Evolutionary conservation across 2,329 filamentous ascomycete species (phyloP).

Genomic region (Claviceps pazoutovae): DNA sequence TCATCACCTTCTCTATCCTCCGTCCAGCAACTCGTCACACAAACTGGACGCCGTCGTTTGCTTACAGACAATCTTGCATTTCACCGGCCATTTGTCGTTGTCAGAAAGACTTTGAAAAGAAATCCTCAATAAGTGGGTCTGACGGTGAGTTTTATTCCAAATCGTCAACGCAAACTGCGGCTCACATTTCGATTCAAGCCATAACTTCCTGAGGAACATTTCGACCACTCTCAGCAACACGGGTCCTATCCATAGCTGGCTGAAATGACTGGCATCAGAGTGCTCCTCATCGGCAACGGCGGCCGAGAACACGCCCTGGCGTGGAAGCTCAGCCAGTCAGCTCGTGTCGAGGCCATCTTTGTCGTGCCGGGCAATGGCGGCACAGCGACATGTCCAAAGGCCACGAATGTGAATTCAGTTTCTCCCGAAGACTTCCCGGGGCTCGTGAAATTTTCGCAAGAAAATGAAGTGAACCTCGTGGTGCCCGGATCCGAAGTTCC

Average conservation of each 20-base stretch:
- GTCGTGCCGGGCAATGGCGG: conserved; percentile 74
- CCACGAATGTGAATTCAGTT: conserved; percentile 55
- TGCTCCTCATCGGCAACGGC: conserved; percentile 85
- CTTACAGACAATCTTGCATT: too few species aligned
- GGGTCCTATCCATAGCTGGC: neutral
- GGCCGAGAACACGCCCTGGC: conserved; percentile 89
- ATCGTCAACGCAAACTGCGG: neutral
- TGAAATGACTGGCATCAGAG: conserved; percentile 34
- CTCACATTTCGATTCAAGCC: neutral
- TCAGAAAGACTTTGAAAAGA: neutral
- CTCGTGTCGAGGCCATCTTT: conserved; percentile 61
- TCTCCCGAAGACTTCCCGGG: conserved; percentile 63
- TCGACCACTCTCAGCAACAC: neutral
- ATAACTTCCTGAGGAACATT: neutral
- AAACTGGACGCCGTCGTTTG: too few species aligned
- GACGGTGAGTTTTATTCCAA: neutral
- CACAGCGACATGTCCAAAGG: conserved; percentile 57
- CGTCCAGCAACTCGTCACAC: too few species aligned
- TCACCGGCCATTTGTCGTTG: neutral
- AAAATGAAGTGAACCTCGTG: conserved; percentile 64
- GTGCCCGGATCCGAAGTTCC: conserved; percentile 87
- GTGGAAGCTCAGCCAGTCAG: conserved; percentile 86
- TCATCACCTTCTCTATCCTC: too few species aligned
- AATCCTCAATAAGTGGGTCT: neutral
- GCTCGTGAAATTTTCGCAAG: conserved; percentile 61